phyloP scores from a whole-genome alignment of 2,329 filamentous ascomycete genomes.

The Talaromyces rugulosus region DNA sequence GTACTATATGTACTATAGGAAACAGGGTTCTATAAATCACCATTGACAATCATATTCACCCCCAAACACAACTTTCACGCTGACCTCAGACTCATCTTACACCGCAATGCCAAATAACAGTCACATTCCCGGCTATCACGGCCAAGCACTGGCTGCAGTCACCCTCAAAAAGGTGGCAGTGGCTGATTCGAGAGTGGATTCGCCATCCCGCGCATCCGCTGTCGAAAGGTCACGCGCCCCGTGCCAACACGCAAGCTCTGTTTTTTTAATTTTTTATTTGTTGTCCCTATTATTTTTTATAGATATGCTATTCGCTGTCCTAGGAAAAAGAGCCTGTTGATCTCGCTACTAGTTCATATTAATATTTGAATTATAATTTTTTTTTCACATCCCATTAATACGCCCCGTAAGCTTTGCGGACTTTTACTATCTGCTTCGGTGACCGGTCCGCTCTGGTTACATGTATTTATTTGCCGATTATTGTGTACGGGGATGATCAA shows the following conservation, averaged over 20 bases:
- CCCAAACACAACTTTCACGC: too few species aligned
- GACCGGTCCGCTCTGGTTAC: not conserved
- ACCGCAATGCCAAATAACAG: not conserved
- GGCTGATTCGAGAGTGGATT: not conserved
- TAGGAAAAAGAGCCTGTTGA: not conserved
- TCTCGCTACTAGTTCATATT: not conserved
- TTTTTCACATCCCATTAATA: not conserved
- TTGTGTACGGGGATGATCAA: not conserved
- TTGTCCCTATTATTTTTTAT: not conserved
- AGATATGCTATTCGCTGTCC: not conserved
- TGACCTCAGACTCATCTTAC: not conserved
- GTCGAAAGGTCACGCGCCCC: not conserved
- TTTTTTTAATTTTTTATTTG: not conserved
- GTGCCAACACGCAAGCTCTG: not conserved
- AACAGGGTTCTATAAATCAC: too few species aligned
- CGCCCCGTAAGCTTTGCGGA: too few species aligned
- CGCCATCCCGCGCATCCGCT: not conserved
- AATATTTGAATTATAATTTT: not conserved
- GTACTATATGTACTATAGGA: too few species aligned
- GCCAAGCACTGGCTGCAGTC: not conserved
- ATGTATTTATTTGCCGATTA: not conserved
- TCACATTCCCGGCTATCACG: not conserved
- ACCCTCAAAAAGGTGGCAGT: not conserved
- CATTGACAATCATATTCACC: not conserved
- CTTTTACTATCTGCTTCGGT: not conserved